Evolutionary conservation across 2,329 filamentous ascomycete genomes (phyloP).

Genomic region (Zarea fungicola): DNA sequence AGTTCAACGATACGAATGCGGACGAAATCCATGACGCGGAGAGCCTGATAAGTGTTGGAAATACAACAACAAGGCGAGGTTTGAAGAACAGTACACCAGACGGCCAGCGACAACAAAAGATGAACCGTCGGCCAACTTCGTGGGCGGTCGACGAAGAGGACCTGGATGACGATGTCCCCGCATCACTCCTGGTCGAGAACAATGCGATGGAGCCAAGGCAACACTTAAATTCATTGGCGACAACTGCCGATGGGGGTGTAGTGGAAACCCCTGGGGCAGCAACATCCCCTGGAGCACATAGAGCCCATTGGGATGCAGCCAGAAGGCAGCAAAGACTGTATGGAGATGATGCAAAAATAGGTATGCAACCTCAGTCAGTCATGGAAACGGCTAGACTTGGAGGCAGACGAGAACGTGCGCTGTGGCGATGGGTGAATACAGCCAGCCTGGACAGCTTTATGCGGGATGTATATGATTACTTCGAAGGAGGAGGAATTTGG

Average conservation of each 20-base stretch:
- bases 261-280: neutral
- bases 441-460: constrained; percentile 86
- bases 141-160: constrained; percentile 42
- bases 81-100: neutral
- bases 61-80: constrained; percentile 18
- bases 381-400: neutral
- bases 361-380: constrained; percentile 10
- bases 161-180: constrained; percentile 56
- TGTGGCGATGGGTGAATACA: constrained; percentile 92
- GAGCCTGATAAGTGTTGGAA: constrained; percentile 41
- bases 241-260: neutral
- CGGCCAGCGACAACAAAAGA: neutral
- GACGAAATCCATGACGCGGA: constrained; percentile 41
- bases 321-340: constrained; percentile 49
- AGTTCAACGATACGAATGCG: constrained; percentile 46
- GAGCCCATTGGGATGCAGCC: constrained; percentile 49
- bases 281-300: constrained; percentile 14
- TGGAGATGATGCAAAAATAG: constrained; percentile 25
- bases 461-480: constrained; percentile 80
- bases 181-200: constrained; percentile 56
- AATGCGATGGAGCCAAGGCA: constrained; percentile 26
- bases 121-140: neutral
- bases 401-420: constrained; percentile 57
- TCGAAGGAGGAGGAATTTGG: constrained; percentile 74
- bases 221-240: neutral